Conservation (phyloP, 441 rosid genomes). For the Bruguiera hainesii region DNA sequence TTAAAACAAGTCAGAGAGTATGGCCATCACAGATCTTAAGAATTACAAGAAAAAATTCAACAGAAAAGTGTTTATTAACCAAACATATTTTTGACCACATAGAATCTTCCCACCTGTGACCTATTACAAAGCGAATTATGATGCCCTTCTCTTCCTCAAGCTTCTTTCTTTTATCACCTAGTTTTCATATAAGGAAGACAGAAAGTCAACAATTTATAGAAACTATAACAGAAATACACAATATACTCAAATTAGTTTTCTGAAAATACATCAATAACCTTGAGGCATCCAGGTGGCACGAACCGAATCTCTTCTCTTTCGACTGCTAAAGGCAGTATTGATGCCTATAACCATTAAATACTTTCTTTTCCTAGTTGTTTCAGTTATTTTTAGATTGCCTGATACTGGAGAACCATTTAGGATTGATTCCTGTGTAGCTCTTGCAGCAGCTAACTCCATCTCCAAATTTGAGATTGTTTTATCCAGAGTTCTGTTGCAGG, state of each 20-base stretch:
- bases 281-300: slow-evolving; percentile 45
- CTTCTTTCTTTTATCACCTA: slow-evolving; percentile 75
- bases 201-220: not conserved
- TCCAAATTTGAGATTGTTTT: slow-evolving; percentile 74
- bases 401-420: slow-evolving; percentile 62
- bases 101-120: slow-evolving; percentile 62
- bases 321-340: slow-evolving; percentile 40
- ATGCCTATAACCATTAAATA: slow-evolving; percentile 37
- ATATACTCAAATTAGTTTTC: not conserved
- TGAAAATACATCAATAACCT: slow-evolving; percentile 19
- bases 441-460: slow-evolving; percentile 89
- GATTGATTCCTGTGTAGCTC: slow-evolving; percentile 58
- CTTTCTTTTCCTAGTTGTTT: slow-evolving; percentile 33
- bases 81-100: slow-evolving; percentile 5
- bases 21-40: too few species aligned
- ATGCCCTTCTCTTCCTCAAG: slow-evolving; percentile 96
- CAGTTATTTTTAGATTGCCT: slow-evolving; percentile 34
- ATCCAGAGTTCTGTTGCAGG: slow-evolving; percentile 49
- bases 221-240: not conserved
- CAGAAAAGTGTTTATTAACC: not conserved
- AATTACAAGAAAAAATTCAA: not conserved
- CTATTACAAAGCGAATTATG: slow-evolving; percentile 82
- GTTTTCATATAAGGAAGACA: slow-evolving; percentile 7
- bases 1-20: too few species aligned
- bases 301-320: slow-evolving; percentile 38